A percentile compares a stretch with the other conserved stretches of the same genome.
These are phyloP conservation scores for Cytauxzoon felis DNA, from an alignment of 169 alveolate species.

Conservation along the genomic window DNA sequence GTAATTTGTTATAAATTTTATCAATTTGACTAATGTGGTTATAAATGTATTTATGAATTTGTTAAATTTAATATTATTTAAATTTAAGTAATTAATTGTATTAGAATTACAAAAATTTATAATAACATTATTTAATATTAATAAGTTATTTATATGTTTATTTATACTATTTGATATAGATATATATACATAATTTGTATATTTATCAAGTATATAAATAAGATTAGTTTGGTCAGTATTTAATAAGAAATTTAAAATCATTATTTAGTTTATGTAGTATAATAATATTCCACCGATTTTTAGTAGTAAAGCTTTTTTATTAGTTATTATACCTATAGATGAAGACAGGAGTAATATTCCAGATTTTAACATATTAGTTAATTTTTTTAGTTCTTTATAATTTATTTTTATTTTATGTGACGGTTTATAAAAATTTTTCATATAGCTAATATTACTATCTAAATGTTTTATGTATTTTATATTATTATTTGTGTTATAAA, in stretches of 20 bases:
- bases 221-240: not conserved
- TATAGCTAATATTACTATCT: constrained; percentile 2
- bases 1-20: not conserved
- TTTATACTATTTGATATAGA: not conserved
- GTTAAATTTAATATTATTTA: not conserved
- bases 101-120: constrained; percentile 8
- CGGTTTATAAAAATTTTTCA: constrained; percentile 22
- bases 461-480: not conserved
- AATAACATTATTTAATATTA: constrained; percentile 2
- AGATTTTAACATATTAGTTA: constrained; percentile 29
- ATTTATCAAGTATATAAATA: constrained; percentile 1
- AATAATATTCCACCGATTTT: constrained; percentile 14
- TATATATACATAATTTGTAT: constrained; percentile 1
- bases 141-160: not conserved
- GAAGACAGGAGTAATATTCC: constrained; percentile 12
- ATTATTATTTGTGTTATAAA: constrained; percentile 8
- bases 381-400: constrained; percentile 11
- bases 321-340: constrained; percentile 20
- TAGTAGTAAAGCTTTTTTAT: constrained; percentile 24
- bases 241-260: constrained; percentile 2
- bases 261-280: constrained; percentile 17
- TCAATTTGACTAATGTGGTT: not conserved
- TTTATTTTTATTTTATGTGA: constrained; percentile 11
- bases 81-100: not conserved
- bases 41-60: constrained; percentile 10